phyloP scores from a whole-genome alignment of 2,329 filamentous ascomycete species.

The Botrytis squamosa region DNA sequence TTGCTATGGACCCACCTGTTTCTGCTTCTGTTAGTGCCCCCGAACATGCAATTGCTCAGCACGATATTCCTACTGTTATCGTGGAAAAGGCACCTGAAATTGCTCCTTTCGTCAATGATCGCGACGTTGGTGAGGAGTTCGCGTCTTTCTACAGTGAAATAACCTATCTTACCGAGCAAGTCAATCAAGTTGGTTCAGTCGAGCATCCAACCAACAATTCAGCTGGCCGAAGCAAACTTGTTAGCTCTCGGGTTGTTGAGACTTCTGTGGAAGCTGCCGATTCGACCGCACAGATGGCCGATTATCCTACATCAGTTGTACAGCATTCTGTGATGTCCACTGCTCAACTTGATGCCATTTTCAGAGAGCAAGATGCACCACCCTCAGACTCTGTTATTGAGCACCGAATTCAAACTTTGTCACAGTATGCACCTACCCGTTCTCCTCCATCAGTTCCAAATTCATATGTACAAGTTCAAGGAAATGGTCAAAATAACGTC shows the following conservation, averaged over 20 bases:
- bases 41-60: background rate
- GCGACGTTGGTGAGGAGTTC: background rate
- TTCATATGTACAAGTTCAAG: background rate
- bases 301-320: background rate
- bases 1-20: too few relatives aligned
- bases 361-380: background rate
- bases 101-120: background rate
- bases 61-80: too few relatives aligned
- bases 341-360: background rate
- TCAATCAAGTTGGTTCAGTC: background rate
- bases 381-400: background rate
- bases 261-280: background rate
- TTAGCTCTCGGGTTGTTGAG: background rate
- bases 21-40: background rate
- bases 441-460: background rate
- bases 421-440: background rate
- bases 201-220: background rate
- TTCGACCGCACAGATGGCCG: background rate
- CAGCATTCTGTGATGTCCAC: background rate
- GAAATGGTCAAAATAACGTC: background rate
- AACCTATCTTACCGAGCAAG: background rate
- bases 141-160: slow-evolving; percentile 2
- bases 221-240: background rate
- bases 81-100: background rate
- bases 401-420: background rate